A percentile compares a stretch with the other conserved stretches of the same genome.
phyloP scores from a whole-genome alignment of 1,284 basidiomycete species.

The Sporisorium reilianum region DNA sequence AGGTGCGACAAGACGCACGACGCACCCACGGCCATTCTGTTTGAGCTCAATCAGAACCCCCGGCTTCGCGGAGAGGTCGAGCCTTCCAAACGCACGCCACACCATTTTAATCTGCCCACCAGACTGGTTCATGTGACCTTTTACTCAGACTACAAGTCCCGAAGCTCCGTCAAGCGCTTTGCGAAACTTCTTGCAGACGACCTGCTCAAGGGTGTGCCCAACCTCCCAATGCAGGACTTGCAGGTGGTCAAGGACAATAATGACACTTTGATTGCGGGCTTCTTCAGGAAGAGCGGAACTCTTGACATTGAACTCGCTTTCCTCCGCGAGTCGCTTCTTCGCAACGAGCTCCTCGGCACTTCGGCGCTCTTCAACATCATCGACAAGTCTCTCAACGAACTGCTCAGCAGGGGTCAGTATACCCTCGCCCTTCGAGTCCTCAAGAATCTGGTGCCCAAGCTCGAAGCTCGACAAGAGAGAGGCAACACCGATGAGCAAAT shows the following conservation, averaged over 20 bases:
- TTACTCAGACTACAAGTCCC: not conserved
- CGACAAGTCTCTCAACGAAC: not conserved
- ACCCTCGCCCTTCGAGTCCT: conserved; percentile 14
- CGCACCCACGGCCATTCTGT: conserved; percentile 4
- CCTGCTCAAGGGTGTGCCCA: too few relatives aligned
- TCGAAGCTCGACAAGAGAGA: conserved; percentile 29
- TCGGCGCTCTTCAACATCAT: conserved; percentile 10
- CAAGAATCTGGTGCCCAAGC: conserved; percentile 23
- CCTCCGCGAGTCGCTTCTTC: conserved; percentile 28
- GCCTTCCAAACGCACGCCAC: not conserved
- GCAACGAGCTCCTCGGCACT: conserved; percentile 30
- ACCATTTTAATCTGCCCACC: conserved; percentile 12
- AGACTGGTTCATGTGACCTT: conserved; percentile 14
- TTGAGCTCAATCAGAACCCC: conserved; percentile 30
- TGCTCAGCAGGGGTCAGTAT: conserved; percentile 10
- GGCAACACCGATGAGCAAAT: conserved; percentile 19
- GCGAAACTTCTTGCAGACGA: not conserved
- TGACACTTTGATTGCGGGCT: conserved; percentile 4
- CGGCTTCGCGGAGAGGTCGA: not conserved
- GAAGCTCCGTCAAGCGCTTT: not conserved
- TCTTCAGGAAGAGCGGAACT: conserved; percentile 21
- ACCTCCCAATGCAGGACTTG: too few relatives aligned
- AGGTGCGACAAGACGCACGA: not conserved
- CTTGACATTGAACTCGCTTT: conserved; percentile 33
- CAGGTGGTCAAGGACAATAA: conserved; percentile 10